Base-by-base conservation (phyloP, 495 filamentous ascomycete genomes). In the Penicillium egyptiacum region DNA sequence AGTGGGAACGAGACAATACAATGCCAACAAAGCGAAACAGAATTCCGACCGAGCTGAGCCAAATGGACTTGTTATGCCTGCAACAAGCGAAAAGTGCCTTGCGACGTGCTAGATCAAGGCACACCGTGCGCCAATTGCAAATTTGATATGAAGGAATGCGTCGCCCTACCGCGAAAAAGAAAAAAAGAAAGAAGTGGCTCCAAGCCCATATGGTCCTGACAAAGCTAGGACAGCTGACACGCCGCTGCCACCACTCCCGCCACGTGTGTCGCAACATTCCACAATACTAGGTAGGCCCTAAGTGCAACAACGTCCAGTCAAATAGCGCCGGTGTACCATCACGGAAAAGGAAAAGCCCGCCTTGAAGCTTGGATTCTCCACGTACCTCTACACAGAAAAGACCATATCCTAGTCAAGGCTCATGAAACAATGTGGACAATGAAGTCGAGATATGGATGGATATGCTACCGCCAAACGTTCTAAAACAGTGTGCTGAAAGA, bases 71-170 rank as follows among this genome's bases (percentile, higher is more conserved):
- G 45, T 12, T 28, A 30, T 5, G 25, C 45, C 16, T 47, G 45
- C 4, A 26, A 47, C n/a, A 47, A 47, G 11, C 45, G 45, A 19
- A 47, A 47, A 47, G 45, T 47, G 2, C 45, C 26, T 11, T 47
- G 45, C 25, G 25, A 47, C 9, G 45, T 14, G 0, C n/a, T 47
- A 11, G 31, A 47, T 6, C 23, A 19, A 9, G 45, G 25, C 25
- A 47, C 45, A 1, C 17, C 45, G 1, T 47, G 45, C 25, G 31
- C 45, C 16, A 47, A 47, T 19, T 47, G 45, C 45, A 47, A 10
- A 31, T 26, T 47, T 17, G 45, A 47, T 19, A 47, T 30, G 25
- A 47, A 47, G 9, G 45, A 47, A 47, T 47, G 45, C 17, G 26
- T 47, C 5, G n/a, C n/a, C 5, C 23, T 16, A 12, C 25, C n/a